Evolutionary conservation across 768 basidiomycete species (phyloP).

Genomic region (Mycena sanguinolenta): DNA sequence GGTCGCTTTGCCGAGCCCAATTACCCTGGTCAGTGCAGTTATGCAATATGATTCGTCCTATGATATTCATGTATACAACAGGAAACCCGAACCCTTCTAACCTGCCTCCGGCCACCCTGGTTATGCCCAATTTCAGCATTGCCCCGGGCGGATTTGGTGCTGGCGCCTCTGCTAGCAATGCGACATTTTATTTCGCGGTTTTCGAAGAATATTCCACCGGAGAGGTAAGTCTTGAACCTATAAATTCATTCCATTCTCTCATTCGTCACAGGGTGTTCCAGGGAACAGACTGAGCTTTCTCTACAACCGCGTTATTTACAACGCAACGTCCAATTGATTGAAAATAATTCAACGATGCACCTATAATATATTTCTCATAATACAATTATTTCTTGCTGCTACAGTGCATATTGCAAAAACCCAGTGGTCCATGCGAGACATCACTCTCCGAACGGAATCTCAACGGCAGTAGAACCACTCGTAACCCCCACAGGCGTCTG

Average conservation of each 20-base stretch:
- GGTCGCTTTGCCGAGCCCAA: constrained; percentile 58
- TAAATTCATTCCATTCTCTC: not conserved
- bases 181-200: constrained; percentile 51
- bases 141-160: constrained; percentile 54
- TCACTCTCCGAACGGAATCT: no score
- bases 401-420: no score
- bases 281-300: constrained; percentile 32
- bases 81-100: constrained; percentile 57
- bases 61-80: constrained; percentile 29
- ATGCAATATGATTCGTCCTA: no score
- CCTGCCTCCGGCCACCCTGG: constrained; percentile 52
- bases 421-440: no score
- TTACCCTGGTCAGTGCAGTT: constrained; percentile 52
- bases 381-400: not conserved
- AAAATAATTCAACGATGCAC: not conserved
- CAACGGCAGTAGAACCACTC: no score
- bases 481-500: no score
- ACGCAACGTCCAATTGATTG: constrained; percentile 17
- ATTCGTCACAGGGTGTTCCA: constrained; percentile 37
- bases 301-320: constrained; percentile 18
- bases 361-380: not conserved
- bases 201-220: constrained; percentile 59
- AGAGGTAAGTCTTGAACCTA: constrained; percentile 38
- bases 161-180: constrained; percentile 47
- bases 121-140: constrained; percentile 61